Evolutionary conservation across 306 rosid genomes (phyloP).

Genomic region (Styphnolobium japonicum): DNA sequence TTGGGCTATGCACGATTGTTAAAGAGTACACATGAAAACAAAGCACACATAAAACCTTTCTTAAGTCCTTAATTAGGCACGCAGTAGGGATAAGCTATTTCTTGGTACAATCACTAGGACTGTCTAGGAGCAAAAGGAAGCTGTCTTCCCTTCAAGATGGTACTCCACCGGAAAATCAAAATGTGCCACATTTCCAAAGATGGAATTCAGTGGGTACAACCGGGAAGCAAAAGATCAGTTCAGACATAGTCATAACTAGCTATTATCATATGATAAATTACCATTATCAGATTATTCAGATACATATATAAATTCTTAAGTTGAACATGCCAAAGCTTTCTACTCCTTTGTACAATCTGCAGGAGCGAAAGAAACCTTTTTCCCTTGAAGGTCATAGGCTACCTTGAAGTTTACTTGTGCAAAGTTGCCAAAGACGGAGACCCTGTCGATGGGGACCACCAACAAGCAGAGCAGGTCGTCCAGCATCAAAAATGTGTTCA

Average conservation of each 20-base stretch:
- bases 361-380: not conserved
- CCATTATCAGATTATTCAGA: too few species aligned
- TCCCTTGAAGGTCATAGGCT: not conserved
- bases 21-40: too few species aligned
- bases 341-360: not conserved
- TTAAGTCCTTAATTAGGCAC: too few species aligned
- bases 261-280: too few species aligned
- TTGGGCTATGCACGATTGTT: too few species aligned
- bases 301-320: not conserved
- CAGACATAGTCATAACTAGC: too few species aligned
- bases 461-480: not conserved
- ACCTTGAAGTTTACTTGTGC: not conserved
- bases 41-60: too few species aligned
- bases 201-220: not conserved
- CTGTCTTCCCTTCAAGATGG: conserved; percentile 4
- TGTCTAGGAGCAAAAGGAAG: conserved; percentile 26
- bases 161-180: conserved; percentile 21
- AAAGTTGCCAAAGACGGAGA: not conserved
- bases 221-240: not conserved
- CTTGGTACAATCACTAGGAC: conserved; percentile 15
- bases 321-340: not conserved
- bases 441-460: not conserved
- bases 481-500: not conserved
- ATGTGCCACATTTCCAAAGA: conserved; percentile 17
- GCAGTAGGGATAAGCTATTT: not conserved